Evolutionary conservation across 148 eudicot species (phyloP).

Genomic region (Rhododendron griersonianum): DNA sequence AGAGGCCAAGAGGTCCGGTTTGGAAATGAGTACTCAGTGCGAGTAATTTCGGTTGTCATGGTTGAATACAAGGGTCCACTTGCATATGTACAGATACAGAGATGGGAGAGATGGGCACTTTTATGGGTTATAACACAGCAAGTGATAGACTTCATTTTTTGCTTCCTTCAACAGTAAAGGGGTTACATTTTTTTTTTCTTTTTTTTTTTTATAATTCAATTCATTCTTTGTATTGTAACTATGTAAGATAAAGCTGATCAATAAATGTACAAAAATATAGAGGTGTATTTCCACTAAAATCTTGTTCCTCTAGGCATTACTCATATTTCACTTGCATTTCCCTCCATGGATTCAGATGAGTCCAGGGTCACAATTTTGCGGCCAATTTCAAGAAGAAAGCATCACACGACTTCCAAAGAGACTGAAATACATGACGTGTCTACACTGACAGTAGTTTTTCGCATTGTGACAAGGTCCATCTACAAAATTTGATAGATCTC

Average conservation of each 20-base stretch:
- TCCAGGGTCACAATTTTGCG: background rate
- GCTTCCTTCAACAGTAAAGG: background rate
- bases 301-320: background rate
- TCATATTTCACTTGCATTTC: background rate
- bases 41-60: background rate
- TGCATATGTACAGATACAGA: background rate
- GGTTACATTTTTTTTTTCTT: background rate
- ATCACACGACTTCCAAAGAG: background rate
- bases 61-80: background rate
- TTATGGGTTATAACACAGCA: background rate
- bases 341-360: background rate
- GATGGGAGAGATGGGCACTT: background rate
- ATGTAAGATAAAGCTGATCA: constrained; percentile 5
- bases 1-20: background rate
- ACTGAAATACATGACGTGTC: background rate
- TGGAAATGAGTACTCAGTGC: background rate
- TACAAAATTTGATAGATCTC: background rate
- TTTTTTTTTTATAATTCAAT: background rate
- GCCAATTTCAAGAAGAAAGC: background rate
- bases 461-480: background rate
- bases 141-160: background rate
- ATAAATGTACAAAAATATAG: constrained; percentile 10
- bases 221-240: constrained; percentile 23
- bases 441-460: background rate
- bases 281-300: background rate